These are phyloP conservation scores for Capsicum baccatum DNA, from an alignment of 257 asterid species.

Conservation along the genomic window DNA sequence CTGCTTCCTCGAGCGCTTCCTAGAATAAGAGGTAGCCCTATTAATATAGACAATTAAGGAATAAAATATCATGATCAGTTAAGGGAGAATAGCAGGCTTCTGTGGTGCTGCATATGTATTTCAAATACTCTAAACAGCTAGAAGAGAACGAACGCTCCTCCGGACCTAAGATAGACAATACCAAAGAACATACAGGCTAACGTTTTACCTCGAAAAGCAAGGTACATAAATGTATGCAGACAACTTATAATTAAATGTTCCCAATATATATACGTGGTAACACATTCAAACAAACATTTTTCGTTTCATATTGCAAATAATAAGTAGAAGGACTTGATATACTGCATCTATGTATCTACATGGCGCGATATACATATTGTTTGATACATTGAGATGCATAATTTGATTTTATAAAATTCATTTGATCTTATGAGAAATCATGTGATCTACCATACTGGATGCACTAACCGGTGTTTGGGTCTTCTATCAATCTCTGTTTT, in stretches of 20 bases:
- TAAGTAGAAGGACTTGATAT: constrained; percentile 4
- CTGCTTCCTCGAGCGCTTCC: constrained; percentile 54
- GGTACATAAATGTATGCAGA: too few relatives aligned
- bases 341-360: not conserved
- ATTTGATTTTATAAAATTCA: not conserved
- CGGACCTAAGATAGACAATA: not conserved
- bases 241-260: too few relatives aligned
- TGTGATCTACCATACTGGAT: not conserved
- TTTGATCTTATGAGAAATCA: not conserved
- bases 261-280: not conserved
- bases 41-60: constrained; percentile 12
- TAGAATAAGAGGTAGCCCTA: constrained; percentile 43
- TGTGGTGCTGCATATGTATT: not conserved
- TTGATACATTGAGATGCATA: not conserved
- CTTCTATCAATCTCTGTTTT: not conserved
- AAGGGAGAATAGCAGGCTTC: not conserved
- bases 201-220: not conserved
- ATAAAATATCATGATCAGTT: not conserved
- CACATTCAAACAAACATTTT: not conserved
- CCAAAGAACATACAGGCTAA: not conserved
- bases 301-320: not conserved
- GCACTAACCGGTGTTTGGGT: not conserved
- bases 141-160: not conserved
- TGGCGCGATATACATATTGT: not conserved
- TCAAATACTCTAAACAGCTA: not conserved